Base-by-base conservation (phyloP, 768 basidiomycete genomes). In the Naematelia encephala region DNA sequence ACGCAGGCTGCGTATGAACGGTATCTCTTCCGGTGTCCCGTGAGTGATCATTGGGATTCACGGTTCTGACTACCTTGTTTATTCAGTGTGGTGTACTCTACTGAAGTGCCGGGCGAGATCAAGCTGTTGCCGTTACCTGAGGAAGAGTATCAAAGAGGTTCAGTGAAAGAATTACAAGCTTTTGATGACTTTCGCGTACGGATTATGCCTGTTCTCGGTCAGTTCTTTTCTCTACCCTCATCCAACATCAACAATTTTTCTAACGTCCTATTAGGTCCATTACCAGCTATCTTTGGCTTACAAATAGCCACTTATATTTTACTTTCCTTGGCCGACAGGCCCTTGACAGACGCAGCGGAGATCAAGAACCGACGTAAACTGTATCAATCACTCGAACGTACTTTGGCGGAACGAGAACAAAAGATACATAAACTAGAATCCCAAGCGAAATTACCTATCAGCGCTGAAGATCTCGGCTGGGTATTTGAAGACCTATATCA, bases 111-210 rank as follows among this genome's bases (percentile, higher is more conserved):
- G 0, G 82, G 87, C 1, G 87, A 92, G 59, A 85, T 98, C 54
- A 88, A 88, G 66, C 81, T 98, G 2, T 83, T 97, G 11, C 96
- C 94, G 1, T 81, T 98, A 0, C 84, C 90, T 0, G 91, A 96
- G 57, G 89, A 91, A 64, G 92, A 98, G 77, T 93, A 92, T 74
- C 80, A 87, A 67, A 91, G 88, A 74, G 96, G 94, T 2, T 79
- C 85, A 13, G 87, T 97, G 11, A 87, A 89, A 67, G 92, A 98
- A 78, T 82, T 98, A 5, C 85, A 88, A 16, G 87, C 87, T 4
- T 88, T 97, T 59, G 89, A 91, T 70, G 90, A 96, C 74, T 97
- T 97, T 79, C 81, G 94, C 27, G 90, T 98, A 11, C 84, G 94
- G 34, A 94, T 97, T 64, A 75, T 97, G 11, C 94, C 94, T 26